Evolutionary conservation across 2,329 filamentous ascomycete species (phyloP), one percentile per base, ranked within the genome.

Genomic region (Mycosphaerelloides madeirae): DNA sequence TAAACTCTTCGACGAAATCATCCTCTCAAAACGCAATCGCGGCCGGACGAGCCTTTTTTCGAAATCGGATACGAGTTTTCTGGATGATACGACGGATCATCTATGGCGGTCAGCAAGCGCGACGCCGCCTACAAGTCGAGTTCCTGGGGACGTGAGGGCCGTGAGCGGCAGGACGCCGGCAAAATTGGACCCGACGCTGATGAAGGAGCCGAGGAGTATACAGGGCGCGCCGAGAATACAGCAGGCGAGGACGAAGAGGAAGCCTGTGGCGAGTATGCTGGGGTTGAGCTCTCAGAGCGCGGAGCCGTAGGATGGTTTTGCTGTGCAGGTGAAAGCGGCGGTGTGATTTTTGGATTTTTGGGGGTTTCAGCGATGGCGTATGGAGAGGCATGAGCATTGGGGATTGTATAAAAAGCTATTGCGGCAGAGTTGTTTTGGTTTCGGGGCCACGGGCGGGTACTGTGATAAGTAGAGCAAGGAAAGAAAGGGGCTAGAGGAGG

Each of bases 141-240:
- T 75, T 49, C 72, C 78, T 15, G 72, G 72, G 6, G 78, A 81
- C 78, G 79, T 46, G 78, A 83, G 84, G 72, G 41, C 47, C 3
- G 46, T 50, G 8, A 80, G 42, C 80, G 80, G 59, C 11, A 70
- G 81, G 54, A 81, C 87, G 29, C 93, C 93, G 4, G 81, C 87
- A 6, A 90, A 87, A 60, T 76, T 98, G 8, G 93, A 98, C 59
- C 78, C 84, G 3, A 79, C 81, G 12, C 73, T 96, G 36, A 95
- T 97, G 88, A 87, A 88, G 64, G 90, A 96, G 67, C 90, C 90
- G 22, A 79, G 90, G 46, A 82, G 87, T 50, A 91, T 95, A 31
- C 88, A 95, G 64, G 90, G 90, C 29, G 82, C 89, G n/a, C 89
- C 89, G 20, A 69, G 78, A 46, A 71, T 80, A 13, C 73, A 74